Base-by-base conservation (phyloP, 2,329 filamentous ascomycete genomes). In the Penicillium sp. region DNA sequence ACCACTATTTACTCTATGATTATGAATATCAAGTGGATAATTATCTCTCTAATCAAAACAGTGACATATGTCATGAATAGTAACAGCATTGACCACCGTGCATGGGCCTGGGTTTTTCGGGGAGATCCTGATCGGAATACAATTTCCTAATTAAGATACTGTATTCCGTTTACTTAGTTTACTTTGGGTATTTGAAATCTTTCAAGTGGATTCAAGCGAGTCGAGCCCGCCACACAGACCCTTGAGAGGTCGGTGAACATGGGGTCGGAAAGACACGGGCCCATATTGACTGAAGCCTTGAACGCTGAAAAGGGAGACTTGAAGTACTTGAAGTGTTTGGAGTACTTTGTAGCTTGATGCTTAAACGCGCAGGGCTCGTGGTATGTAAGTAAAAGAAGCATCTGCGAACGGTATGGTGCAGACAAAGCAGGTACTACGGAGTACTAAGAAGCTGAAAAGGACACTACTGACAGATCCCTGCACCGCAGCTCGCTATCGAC, bases 401-500 rank as follows among this genome's bases (percentile, higher is more conserved):
- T 46, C 43, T 46, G 24, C 22, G 13, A 51, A 42, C 34, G 31
- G 10, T 40, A 14, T 36, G 11, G 22, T 42, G 21, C 27, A 34
- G 21, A 27, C 13, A 3, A 42, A 46, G 52, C 47, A 57, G 47
- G 47, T 52, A 57, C 42, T 46, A 44, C n/a, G n/a, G n/a, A n/a
- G n/a, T n/a, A n/a, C 31, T 5, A 32, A n/a, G 18, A 27, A 46
- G 27, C 39, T 36, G 39, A 27, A 39, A 18, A n/a, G 18, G 16
- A 40, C 38, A 40, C 55, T 40, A 40, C 47, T 50, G 46, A 53
- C 52, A 54, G 55, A 64, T 63, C 61, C 63, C 63, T 65, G 63
- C 59, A 58, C 55, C 57, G 61, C 60, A 60, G 59, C 53, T 62
- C 60, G 56, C 60, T 64, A 65, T 65, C 63, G 63, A 64, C 61